Base-by-base conservation (phyloP, 2,329 filamentous ascomycete species). In the Elsinoe necatrix region DNA sequence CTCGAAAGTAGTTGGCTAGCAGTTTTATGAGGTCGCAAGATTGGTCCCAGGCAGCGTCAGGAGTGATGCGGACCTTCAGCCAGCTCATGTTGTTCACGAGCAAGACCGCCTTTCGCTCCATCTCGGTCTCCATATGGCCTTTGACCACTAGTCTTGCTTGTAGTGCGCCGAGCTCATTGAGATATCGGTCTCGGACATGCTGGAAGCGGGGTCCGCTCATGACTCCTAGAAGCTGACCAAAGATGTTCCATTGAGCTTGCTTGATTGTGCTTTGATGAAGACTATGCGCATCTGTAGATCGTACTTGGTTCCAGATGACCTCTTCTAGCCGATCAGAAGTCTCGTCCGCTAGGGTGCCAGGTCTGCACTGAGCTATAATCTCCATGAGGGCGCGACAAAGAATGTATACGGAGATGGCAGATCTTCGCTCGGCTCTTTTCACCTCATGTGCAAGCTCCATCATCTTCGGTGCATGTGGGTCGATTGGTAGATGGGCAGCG, bases 231-330 rank as follows among this genome's bases (percentile, higher is more conserved):
- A 98, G 76, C 65, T 95, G 88, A 18, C 89, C 86, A 68, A 96
- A 96, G 2, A 98, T 83, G 58, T 89, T 87, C 92, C 92, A 98
- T 65, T 98, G 98, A 12, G 93, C 88, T 71, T 93, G 83, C 62
- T 90, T 89, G 21, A 97, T 76, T 0, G 88, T 84, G 0, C 90
- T 95, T 7, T 85, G 77, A 60, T 83, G 76, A 2, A 92, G 75
- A 65, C 91, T 84, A 6, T 95, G 89, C 0, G 87, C 84, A 59
- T 97, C 91, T 6, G 90, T 86, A 45, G 86, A 87, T 66, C 91
- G 95, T 8, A 98, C 78, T 69, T 97, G 93, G n/a, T 86, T 86
- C 69, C 97, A 98, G 56, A 98, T 95, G 59, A 98, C 95, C 61
- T 85, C 89, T 68, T 97, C 92, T 3, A 98, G 77, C 63, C 95